Evolutionary conservation across 345 rosid genomes (phyloP), one percentile per base, ranked within the genome.

Genomic region (Isatis tinctoria): DNA sequence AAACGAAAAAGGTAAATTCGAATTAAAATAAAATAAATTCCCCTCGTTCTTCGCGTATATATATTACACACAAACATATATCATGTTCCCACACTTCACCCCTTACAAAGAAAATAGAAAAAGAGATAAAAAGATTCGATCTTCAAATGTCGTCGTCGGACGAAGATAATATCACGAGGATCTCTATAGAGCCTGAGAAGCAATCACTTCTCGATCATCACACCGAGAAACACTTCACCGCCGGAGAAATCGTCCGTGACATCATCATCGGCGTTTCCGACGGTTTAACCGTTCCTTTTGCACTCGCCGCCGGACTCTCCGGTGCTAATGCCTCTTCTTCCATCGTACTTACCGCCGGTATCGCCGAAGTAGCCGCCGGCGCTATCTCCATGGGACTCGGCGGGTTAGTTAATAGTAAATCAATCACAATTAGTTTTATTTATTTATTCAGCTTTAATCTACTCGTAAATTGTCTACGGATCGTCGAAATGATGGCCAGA

Each of bases 321-420:
- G 99, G 97, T 26, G 97, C 97, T 49, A 88, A 90, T 80, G 97
- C 93, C 63, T 73, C 93, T 12, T 95, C 97, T 10, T 82, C 93
- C 41, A 86, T 95, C 59, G 85, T 95, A 59, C 97, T 95, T 83
- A 92, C 97, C 14, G 99, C 99, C 58, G 99, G 99, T 14, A 68
- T 88, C 51, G 99, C 99, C 0, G 99, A 95, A 72, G 97, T 95
- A 9, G 97, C 87, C 5, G 99, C 99, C 39, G 97, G 99, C 5
- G 93, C 99, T 67, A 90, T 92, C 81, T 90, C 99, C 74, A 95
- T 94, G 98, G 98, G 98, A 67, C 97, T 94, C 28, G 98, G 98
- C 58, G 97, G 98, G 97, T 87, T 82, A 8, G 40, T 54, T 70
- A 10, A 6, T 4, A 49, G 10, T 32, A 5, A 17, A 8, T 8